phyloP scores from a whole-genome alignment of 2,329 filamentous ascomycete genomes.

The Scedosporium dehoogii region DNA sequence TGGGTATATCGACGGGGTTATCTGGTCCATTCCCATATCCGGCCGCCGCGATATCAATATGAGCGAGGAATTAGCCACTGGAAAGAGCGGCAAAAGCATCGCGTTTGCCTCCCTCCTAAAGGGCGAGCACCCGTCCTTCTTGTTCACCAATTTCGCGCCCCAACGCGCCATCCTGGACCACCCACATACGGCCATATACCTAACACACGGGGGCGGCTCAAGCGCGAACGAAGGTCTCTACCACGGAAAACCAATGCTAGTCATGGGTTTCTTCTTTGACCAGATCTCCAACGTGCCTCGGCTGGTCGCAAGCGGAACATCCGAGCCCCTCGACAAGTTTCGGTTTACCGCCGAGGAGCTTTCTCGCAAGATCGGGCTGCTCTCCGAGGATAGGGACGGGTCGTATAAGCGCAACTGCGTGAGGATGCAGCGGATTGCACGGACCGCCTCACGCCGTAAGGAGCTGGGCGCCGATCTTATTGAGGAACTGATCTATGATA shows the following conservation, averaged over 20 bases:
- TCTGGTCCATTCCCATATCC: not conserved
- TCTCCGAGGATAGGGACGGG: not conserved
- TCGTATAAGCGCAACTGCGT: not conserved
- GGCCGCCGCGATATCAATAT: no score
- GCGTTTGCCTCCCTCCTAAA: not conserved
- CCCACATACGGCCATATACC: not conserved
- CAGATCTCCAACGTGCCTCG: slow-evolving; percentile 22
- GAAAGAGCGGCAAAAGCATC: not conserved
- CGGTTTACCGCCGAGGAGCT: not conserved
- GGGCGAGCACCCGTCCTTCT: not conserved
- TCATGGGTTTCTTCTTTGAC: slow-evolving; percentile 29
- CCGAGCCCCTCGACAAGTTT: not conserved
- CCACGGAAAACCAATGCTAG: slow-evolving; percentile 26
- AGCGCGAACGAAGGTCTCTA: slow-evolving; percentile 4
- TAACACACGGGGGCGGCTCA: slow-evolving; percentile 15
- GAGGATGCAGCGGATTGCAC: not conserved
- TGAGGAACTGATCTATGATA: slow-evolving; percentile 11
- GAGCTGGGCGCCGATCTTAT: not conserved
- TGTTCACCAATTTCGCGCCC: not conserved
- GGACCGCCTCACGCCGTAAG: not conserved
- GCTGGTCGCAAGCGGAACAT: not conserved
- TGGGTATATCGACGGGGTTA: not conserved
- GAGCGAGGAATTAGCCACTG: not conserved
- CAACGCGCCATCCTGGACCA: not conserved
- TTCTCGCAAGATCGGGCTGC: not conserved